Percentiles rank a stretch among this genome's conserved stretches.
These are phyloP conservation scores for Ustilago lituana DNA, from an alignment of 1,284 basidiomycete species.

Conservation along the genomic window DNA sequence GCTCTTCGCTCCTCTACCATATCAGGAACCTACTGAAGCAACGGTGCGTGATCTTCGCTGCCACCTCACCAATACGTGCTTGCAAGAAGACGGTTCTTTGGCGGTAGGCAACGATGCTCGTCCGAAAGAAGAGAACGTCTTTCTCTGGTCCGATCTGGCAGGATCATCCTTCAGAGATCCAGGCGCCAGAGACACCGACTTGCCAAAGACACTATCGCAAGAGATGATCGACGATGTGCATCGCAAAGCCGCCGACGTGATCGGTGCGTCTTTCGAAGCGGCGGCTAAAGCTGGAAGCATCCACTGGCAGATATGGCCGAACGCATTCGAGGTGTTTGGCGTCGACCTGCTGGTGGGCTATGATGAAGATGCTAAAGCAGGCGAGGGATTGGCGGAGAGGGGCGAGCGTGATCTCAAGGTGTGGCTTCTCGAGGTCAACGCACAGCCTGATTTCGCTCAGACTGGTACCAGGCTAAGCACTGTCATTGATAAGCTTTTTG, in stretches of 20 bases:
- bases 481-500: conserved; percentile 83
- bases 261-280: conserved; percentile 85
- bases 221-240: conserved; percentile 69
- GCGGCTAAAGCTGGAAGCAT: conserved; percentile 79
- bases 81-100: conserved; percentile 72
- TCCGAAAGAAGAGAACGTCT: conserved; percentile 57
- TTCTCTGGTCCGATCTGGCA: conserved; percentile 53
- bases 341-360: conserved; percentile 84
- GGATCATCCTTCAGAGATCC: conserved; percentile 66
- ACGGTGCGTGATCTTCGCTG: conserved; percentile 73
- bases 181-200: conserved; percentile 62
- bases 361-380: conserved; percentile 18
- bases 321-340: conserved; percentile 94
- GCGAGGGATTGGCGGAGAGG: too few relatives aligned
- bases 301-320: conserved; percentile 87
- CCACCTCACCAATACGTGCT: conserved; percentile 94
- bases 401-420: conserved; percentile 71
- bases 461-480: conserved; percentile 84
- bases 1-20: conserved; percentile 73
- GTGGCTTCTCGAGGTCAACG: conserved; percentile 88
- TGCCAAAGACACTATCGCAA: conserved; percentile 40
- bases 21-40: conserved; percentile 43
- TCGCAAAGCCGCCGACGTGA: conserved; percentile 64
- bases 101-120: conserved; percentile 38
- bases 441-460: conserved; percentile 94